These are phyloP conservation scores for Phellopilus nigrolimitatus DNA, from an alignment of 1,284 basidiomycete species.

Conservation along the genomic window DNA sequence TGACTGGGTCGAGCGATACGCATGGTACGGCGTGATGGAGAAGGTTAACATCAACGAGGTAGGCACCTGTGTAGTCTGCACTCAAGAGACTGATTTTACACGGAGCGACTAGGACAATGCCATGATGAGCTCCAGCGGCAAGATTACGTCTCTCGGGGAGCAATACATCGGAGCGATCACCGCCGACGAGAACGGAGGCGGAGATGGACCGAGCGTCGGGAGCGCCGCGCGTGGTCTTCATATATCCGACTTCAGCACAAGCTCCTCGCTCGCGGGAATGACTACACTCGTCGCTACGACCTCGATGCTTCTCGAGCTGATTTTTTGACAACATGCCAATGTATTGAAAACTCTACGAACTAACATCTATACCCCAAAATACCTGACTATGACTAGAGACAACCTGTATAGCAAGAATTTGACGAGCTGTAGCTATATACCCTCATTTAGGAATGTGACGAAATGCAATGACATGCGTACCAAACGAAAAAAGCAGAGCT, in stretches of 20 bases:
- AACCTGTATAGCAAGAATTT: not conserved
- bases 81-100: no score
- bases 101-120: conserved; percentile 33
- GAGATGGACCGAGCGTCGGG: not conserved
- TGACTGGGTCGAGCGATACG: conserved; percentile 40
- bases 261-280: not conserved
- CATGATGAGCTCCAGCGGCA: conserved; percentile 29
- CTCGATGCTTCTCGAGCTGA: no score
- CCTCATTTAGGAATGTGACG: not conserved
- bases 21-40: conserved; percentile 44
- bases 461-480: not conserved
- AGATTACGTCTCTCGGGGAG: conserved; percentile 30
- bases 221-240: not conserved
- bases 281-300: conserved; percentile 10
- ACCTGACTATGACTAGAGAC: not conserved
- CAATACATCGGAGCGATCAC: conserved; percentile 31
- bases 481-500: not conserved
- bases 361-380: no score
- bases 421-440: not conserved
- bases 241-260: conserved; percentile 23
- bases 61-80: no score
- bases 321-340: no score
- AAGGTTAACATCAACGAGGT: conserved; percentile 31
- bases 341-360: no score
- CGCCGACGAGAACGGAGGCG: conserved; percentile 2